These are phyloP conservation scores for Aegilops sharonensis DNA, from an alignment of 176 grass and related monocot genomes.

Conservation along the genomic window DNA sequence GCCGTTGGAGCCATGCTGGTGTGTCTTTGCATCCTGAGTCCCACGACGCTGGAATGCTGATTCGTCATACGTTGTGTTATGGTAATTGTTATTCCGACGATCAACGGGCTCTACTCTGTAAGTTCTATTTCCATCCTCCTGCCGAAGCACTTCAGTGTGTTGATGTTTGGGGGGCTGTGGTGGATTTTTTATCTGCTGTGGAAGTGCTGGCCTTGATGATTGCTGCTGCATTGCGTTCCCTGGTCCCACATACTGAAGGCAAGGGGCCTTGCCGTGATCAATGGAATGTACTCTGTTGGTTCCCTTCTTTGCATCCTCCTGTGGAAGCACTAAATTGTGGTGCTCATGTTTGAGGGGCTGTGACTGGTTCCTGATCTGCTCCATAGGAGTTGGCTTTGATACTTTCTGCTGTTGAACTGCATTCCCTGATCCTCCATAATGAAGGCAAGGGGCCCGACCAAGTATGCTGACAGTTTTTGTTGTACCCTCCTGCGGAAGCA, in stretches of 20 bases:
- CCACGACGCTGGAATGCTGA: not conserved
- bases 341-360: conserved; percentile 1
- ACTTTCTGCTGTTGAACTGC: not conserved
- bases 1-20: conserved; percentile 14
- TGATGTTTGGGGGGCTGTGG: not conserved
- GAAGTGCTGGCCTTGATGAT: not conserved
- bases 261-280: not conserved
- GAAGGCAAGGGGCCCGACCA: not conserved
- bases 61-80: not conserved
- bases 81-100: not conserved
- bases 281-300: not conserved
- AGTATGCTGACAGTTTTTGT: not conserved
- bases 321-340: not conserved
- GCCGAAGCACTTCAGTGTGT: not conserved
- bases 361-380: not conserved
- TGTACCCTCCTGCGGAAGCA: not conserved
- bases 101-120: not conserved
- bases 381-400: not conserved
- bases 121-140: not conserved
- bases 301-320: not conserved
- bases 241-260: not conserved
- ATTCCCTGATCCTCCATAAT: not conserved
- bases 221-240: not conserved
- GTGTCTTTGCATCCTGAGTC: conserved; percentile 17
- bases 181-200: not conserved